Evolutionary conservation across 441 rosid species (phyloP), one percentile per base, ranked within the genome.

Genomic region (Syzygium malaccense): DNA sequence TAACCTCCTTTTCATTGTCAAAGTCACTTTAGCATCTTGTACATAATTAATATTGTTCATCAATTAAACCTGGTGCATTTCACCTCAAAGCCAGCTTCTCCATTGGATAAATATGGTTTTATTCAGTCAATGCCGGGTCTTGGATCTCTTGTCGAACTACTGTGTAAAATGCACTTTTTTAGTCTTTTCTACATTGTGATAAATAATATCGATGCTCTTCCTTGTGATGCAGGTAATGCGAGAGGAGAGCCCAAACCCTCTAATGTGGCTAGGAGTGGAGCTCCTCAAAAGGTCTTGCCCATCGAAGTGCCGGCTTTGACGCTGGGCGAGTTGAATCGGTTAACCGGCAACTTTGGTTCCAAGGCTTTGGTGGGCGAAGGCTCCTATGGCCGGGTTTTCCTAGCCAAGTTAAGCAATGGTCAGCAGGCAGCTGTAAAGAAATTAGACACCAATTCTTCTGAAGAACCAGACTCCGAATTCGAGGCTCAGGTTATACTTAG

Each of bases 361-460:
- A 95, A 96, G 93, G 95, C 99, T 32, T 89, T 96, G 92, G 93
- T 97, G 4, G 99, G 99, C 86, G 99, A 98, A 92, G 99, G 99
- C 88, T 97, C 99, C 26, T 98, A 97, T 51, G 99, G 99, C 84
- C 95, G 99, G 51, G 99, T 98, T 86, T 98, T 95, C 89, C 88
- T 51, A 56, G 99, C 95, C 85, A 94, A 92, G 89, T 87, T 95
- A 87, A 90, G 85, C 78, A 86, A 91, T 32, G 97, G 95, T 20
- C 89, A 87, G 85, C 87, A 87, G 85, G 98, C 93, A 48, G 99
- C 99, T 51, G 95, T 98, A 11, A 97, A 98, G 93, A 97, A 96
- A 92, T 95, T 98, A 54, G 99, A 98, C 45, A 93, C 96, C 86
- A 91, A 94, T 89, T 91, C 98, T 79, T 92, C 98, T 20, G 94